A percentile compares a stretch with the other conserved stretches of the same genome.
Evolutionary conservation across 2,329 filamentous ascomycete species (phyloP).

Genomic region (Beauveria caledonica): DNA sequence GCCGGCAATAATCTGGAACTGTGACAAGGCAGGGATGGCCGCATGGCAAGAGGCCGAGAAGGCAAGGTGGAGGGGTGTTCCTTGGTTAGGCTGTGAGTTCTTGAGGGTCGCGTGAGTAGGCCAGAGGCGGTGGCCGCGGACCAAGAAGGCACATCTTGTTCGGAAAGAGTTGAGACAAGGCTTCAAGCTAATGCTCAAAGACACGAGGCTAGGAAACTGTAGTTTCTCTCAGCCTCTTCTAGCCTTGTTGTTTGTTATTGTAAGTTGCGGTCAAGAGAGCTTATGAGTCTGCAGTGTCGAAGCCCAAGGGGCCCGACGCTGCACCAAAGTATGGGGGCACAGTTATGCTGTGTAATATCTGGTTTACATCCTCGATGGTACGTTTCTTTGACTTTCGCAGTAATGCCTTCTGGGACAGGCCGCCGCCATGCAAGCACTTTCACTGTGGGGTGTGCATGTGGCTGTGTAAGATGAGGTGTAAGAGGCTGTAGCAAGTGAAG

Average conservation of each 20-base stretch:
- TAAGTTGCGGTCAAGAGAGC: slow-evolving; percentile 7
- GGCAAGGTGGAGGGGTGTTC: background rate
- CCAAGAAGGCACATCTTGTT: background rate
- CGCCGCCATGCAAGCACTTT: slow-evolving; percentile 5
- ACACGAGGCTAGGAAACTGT: background rate
- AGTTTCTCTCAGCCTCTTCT: background rate
- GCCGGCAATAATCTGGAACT: slow-evolving; percentile 11
- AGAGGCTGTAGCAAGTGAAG: background rate
- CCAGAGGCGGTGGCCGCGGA: background rate
- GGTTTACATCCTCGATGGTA: background rate
- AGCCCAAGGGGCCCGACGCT: background rate
- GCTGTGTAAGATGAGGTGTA: background rate
- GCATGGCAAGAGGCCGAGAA: background rate
- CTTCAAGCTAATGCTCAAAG: background rate
- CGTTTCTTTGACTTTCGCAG: background rate
- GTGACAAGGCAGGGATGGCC: slow-evolving; percentile 9
- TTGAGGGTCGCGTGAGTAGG: background rate
- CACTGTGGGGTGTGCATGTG: background rate
- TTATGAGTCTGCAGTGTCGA: background rate
- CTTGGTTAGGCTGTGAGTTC: background rate
- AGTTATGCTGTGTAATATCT: background rate
- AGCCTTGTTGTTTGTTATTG: slow-evolving; percentile 7
- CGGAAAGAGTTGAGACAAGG: background rate
- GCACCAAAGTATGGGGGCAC: background rate
- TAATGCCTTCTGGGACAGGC: background rate